These are phyloP conservation scores for Singerocomus inundabilis DNA, from an alignment of 1,284 basidiomycete genomes.

Conservation along the genomic window DNA sequence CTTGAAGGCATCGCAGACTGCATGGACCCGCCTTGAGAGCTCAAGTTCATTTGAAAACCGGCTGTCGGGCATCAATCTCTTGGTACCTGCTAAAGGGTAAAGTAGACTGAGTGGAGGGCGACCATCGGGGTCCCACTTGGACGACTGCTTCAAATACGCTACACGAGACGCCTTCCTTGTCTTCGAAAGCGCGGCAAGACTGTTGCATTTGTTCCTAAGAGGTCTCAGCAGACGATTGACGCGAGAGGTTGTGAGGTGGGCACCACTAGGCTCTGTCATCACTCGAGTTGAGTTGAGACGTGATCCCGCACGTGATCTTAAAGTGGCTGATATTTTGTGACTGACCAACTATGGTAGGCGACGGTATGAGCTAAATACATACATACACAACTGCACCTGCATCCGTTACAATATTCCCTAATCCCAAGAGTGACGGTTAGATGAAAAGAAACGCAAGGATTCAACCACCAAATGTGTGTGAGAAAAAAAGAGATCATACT, in stretches of 20 bases:
- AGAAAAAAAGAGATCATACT: background rate
- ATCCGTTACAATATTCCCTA: background rate
- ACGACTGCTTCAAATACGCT: slow-evolving; percentile 19
- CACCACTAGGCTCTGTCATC: slow-evolving; percentile 15
- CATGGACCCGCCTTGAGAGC: slow-evolving; percentile 48
- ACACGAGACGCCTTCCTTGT: slow-evolving; percentile 10
- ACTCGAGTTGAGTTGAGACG: background rate
- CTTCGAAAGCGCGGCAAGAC: slow-evolving; percentile 33
- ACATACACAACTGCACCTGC: slow-evolving; percentile 3
- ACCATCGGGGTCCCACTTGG: slow-evolving; percentile 22
- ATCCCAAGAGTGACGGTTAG: background rate
- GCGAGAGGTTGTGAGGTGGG: slow-evolving; percentile 41
- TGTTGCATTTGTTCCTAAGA: slow-evolving; percentile 50
- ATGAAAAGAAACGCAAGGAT: slow-evolving; percentile 5
- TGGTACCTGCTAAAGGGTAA: slow-evolving; percentile 36
- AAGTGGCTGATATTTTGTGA: background rate
- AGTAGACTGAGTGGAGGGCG: slow-evolving; percentile 41
- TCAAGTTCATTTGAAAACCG: slow-evolving; percentile 39
- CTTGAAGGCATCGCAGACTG: slow-evolving; percentile 52
- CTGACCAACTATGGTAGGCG: too few species aligned
- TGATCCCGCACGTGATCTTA: slow-evolving; percentile 20
- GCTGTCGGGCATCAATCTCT: slow-evolving; percentile 38
- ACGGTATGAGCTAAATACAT: background rate
- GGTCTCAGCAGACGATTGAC: slow-evolving; percentile 54
- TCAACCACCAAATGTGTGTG: background rate